A percentile compares a stretch with the other conserved stretches of the same genome.
phyloP scores from a whole-genome alignment of 108 stramenopile species.

The Discostella stelligeroides region DNA sequence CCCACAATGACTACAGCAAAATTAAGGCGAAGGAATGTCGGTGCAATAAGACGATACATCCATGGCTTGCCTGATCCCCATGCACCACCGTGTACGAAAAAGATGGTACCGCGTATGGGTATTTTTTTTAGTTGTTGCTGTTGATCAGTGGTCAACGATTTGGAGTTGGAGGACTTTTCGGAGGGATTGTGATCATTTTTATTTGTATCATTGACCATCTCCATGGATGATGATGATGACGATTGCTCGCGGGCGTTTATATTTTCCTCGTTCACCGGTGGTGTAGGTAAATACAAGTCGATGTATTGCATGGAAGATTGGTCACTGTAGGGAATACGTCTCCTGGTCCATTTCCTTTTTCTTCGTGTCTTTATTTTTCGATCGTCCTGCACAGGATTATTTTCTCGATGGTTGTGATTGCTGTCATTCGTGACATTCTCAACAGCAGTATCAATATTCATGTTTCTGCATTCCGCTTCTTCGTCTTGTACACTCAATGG shows the following conservation, averaged over 20 bases:
- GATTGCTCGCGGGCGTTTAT: too few species aligned
- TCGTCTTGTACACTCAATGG: too few species aligned
- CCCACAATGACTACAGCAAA: slow-evolving; percentile 55
- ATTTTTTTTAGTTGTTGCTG: not conserved
- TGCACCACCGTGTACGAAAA: slow-evolving; percentile 81
- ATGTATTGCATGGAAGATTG: slow-evolving; percentile 60
- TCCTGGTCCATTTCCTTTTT: slow-evolving; percentile 16
- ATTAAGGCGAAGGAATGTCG: slow-evolving; percentile 55
- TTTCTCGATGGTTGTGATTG: too few species aligned
- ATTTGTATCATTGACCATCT: not conserved
- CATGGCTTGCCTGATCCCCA: slow-evolving; percentile 82
- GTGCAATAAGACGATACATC: slow-evolving; percentile 78
- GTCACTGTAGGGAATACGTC: slow-evolving; percentile 52
- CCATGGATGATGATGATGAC: not conserved
- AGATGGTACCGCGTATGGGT: slow-evolving; percentile 30
- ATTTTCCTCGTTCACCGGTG: too few species aligned
- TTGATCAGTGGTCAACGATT: not conserved
- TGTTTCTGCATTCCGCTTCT: not conserved
- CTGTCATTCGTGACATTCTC: not conserved
- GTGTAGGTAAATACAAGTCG: slow-evolving; percentile 65
- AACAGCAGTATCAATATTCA: not conserved
- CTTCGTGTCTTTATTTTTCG: not conserved
- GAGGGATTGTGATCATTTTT: too few species aligned
- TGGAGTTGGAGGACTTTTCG: not conserved
- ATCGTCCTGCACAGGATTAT: too few species aligned